Percentiles rank a stretch among this genome's conserved stretches.
phyloP scores from a whole-genome alignment of 352 stramenopile species.

The Phytophthora sojae region DNA sequence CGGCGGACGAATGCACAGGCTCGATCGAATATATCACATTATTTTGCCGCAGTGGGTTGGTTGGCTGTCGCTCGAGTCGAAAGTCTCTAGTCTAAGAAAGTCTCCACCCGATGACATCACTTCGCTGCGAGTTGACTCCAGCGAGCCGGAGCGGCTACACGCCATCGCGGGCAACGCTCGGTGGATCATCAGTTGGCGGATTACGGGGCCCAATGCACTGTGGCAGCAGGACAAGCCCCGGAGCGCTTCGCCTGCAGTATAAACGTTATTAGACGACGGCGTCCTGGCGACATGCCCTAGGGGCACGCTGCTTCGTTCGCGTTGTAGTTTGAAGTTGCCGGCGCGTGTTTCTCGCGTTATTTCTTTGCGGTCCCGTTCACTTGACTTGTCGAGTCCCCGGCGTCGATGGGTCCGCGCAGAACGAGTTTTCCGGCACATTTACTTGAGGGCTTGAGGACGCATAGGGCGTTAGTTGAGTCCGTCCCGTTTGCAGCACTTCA shows the following conservation, averaged over 20 bases:
- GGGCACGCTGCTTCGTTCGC: conserved; percentile 7
- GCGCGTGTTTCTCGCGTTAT: conserved; percentile 25
- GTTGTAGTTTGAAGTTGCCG: conserved; percentile 17
- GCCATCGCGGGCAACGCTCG: conserved; percentile 2
- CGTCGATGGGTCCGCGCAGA: conserved; percentile 21
- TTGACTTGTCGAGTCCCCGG: conserved; percentile 16
- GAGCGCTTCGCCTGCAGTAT: too few species aligned
- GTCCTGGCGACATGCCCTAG: too few species aligned
- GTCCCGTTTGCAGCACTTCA: background rate
- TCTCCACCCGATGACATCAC: background rate
- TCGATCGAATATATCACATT: conserved; percentile 5
- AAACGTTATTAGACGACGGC: too few species aligned
- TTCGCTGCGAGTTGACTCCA: background rate
- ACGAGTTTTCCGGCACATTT: background rate
- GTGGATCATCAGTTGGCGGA: background rate
- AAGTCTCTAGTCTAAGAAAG: background rate
- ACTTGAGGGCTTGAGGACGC: background rate
- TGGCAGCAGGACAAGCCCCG: background rate
- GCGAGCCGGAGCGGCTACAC: background rate
- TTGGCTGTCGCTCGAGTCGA: background rate
- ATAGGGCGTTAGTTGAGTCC: background rate
- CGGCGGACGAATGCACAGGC: background rate
- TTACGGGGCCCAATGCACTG: conserved; percentile 8
- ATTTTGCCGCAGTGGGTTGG: background rate
- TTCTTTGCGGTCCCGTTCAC: conserved; percentile 8